A percentile compares a stretch with the other conserved stretches of the same genome.
These are phyloP conservation scores for Nemania sp. DNA, from an alignment of 2,329 filamentous ascomycete species.

Conservation along the genomic window DNA sequence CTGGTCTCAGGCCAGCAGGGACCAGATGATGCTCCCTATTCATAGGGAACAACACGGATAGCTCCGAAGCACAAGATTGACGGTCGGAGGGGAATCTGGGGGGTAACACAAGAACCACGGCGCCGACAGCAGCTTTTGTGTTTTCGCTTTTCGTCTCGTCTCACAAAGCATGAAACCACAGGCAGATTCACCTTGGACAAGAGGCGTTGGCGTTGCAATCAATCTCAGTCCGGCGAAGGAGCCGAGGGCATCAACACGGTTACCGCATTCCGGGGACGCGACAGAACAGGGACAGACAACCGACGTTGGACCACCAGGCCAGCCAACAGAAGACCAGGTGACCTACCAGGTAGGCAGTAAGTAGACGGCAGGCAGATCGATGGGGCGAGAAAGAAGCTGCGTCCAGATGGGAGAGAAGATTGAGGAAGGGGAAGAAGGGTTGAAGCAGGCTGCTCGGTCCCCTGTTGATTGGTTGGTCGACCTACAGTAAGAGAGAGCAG, in stretches of 20 bases:
- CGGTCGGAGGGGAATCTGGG: constrained; percentile 28
- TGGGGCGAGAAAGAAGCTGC: constrained; percentile 23
- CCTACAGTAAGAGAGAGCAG: constrained; percentile 10
- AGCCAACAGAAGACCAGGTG: constrained; percentile 8
- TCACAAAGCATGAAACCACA: constrained; percentile 12
- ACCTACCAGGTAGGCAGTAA: too few relatives aligned
- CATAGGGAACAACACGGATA: constrained; percentile 55
- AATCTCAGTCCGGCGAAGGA: constrained; percentile 71
- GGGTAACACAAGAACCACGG: constrained; percentile 26
- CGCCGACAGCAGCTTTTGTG: constrained; percentile 9
- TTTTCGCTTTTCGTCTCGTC: constrained; percentile 15
- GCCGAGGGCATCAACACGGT: constrained; percentile 66
- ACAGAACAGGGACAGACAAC: constrained; percentile 38
- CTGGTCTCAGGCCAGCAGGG: constrained; percentile 70
- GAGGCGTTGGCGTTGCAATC: constrained; percentile 45
- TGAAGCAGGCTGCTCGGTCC: constrained; percentile 32
- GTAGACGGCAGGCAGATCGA: constrained; percentile 22
- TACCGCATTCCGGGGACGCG: constrained; percentile 67
- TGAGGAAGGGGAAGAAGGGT: constrained; percentile 21
- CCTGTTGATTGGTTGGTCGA: constrained; percentile 35
- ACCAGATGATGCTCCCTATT: constrained; percentile 64
- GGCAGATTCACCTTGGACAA: constrained; percentile 34
- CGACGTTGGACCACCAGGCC: constrained; percentile 37
- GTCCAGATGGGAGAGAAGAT: constrained; percentile 16
- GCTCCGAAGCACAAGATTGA: constrained; percentile 35